Evolutionary conservation across 768 basidiomycete species (phyloP).

Genomic region (Termitomyces sp.): DNA sequence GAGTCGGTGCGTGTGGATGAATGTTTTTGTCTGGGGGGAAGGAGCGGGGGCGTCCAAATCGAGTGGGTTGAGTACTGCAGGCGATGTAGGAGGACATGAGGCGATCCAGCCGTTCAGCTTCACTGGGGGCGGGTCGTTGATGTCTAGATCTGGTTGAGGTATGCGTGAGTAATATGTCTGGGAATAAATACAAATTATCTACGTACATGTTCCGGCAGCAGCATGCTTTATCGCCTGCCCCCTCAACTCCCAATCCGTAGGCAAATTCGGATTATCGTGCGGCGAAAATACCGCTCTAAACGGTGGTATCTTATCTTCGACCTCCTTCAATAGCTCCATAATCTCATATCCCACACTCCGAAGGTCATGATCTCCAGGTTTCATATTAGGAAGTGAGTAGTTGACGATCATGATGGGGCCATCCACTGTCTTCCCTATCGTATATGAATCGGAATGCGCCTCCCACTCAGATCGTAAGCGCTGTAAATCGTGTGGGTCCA

Average conservation of each 20-base stretch:
- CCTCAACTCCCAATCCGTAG: slow-evolving; percentile 34
- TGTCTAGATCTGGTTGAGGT: neutral
- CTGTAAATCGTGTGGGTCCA: slow-evolving; percentile 41
- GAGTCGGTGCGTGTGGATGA: slow-evolving; percentile 45
- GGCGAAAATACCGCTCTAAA: slow-evolving; percentile 54
- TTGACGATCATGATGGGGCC: slow-evolving; percentile 28
- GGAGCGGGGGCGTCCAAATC: slow-evolving; percentile 24
- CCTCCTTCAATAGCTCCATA: slow-evolving; percentile 38
- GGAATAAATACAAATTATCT: neutral
- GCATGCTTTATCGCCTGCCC: slow-evolving; percentile 35
- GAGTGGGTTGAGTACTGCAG: slow-evolving; percentile 28
- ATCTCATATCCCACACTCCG: slow-evolving; percentile 28
- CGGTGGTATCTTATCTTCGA: slow-evolving; percentile 40
- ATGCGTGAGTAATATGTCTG: neutral
- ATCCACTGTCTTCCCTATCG: slow-evolving; percentile 33
- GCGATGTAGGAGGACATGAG: slow-evolving; percentile 33
- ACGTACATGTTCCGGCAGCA: slow-evolving; percentile 34
- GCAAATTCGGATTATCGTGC: slow-evolving; percentile 44
- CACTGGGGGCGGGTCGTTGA: slow-evolving; percentile 23
- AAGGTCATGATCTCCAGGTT: slow-evolving; percentile 21
- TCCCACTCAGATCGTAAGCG: slow-evolving; percentile 36
- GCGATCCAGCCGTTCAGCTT: slow-evolving; percentile 36
- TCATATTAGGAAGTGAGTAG: slow-evolving; percentile 26
- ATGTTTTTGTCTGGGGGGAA: slow-evolving; percentile 29
- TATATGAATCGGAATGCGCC: slow-evolving; percentile 36